phyloP scores from a whole-genome alignment of 805 yeast species.

The Candida insectorum region DNA sequence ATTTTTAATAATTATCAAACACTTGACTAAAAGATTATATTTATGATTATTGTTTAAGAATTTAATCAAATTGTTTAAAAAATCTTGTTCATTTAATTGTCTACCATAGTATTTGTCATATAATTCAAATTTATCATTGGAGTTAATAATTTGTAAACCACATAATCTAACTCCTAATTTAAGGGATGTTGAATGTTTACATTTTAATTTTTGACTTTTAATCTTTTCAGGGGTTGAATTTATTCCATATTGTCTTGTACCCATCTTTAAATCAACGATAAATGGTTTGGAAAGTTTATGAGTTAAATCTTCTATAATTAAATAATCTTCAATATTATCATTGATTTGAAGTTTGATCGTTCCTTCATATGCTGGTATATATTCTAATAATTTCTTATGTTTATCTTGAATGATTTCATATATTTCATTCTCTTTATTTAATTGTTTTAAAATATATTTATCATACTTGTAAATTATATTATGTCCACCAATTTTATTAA shows the following conservation, averaged over 20 bases:
- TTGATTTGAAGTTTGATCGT: slow-evolving; percentile 6
- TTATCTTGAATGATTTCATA: slow-evolving; percentile 67
- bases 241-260: slow-evolving; percentile 97
- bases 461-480: slow-evolving; percentile 94
- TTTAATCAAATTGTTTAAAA: slow-evolving; percentile 68
- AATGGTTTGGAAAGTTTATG: slow-evolving; percentile 80
- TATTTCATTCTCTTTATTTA: slow-evolving; percentile 87
- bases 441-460: slow-evolving; percentile 90
- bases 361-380: slow-evolving; percentile 76
- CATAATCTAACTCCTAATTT: slow-evolving; percentile 87
- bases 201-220: slow-evolving; percentile 76
- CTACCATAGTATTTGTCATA: slow-evolving; percentile 94
- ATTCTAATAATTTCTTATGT: slow-evolving; percentile 72
- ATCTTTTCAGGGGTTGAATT: slow-evolving; percentile 75
- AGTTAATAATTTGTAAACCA: slow-evolving; percentile 71
- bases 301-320: slow-evolving; percentile 86
- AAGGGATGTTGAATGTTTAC: slow-evolving; percentile 76
- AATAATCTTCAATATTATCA: slow-evolving; percentile 60
- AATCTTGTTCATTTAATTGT: slow-evolving; percentile 67
- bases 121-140: slow-evolving; percentile 47
- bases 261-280: slow-evolving; percentile 95
- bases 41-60: slow-evolving; percentile 76
- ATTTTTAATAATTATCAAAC: slow-evolving; percentile 62
- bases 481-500: slow-evolving; percentile 92
- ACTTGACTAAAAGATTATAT: slow-evolving; percentile 58